Percentiles rank a stretch among this genome's conserved stretches.
Evolutionary conservation across 176 grass and related monocot genomes (phyloP).

Genomic region (Poa annua): DNA sequence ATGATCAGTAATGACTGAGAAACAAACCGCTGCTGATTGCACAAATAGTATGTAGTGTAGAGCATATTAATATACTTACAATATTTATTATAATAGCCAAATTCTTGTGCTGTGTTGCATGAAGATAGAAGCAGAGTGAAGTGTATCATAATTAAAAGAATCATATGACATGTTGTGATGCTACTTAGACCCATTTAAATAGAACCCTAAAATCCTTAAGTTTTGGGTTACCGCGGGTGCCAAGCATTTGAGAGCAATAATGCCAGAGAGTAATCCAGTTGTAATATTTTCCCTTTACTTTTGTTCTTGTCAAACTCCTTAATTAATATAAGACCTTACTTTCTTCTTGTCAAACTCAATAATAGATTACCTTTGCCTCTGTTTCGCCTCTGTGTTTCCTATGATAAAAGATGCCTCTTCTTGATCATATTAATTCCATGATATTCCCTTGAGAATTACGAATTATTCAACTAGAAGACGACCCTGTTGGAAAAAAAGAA

Average conservation of each 20-base stretch:
- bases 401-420: not conserved
- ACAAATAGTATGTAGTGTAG: not conserved
- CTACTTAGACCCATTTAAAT: not conserved
- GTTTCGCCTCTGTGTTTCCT: not conserved
- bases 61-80: not conserved
- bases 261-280: too few relatives aligned
- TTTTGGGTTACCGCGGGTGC: too few relatives aligned
- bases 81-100: not conserved
- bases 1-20: not conserved
- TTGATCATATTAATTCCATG: not conserved
- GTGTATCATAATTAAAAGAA: not conserved
- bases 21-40: not conserved
- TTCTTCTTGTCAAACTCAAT: too few relatives aligned
- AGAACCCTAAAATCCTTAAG: not conserved
- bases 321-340: too few relatives aligned
- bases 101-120: not conserved
- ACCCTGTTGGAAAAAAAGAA: not conserved
- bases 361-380: too few relatives aligned
- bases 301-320: too few relatives aligned
- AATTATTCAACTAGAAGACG: not conserved
- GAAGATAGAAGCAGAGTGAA: not conserved
- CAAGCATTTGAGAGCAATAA: too few relatives aligned
- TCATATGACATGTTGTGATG: not conserved
- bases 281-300: too few relatives aligned
- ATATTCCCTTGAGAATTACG: not conserved